Evolutionary conservation across 768 basidiomycete species (phyloP), one percentile per base, ranked within the genome.

Genomic region (Hericium erinaceus): DNA sequence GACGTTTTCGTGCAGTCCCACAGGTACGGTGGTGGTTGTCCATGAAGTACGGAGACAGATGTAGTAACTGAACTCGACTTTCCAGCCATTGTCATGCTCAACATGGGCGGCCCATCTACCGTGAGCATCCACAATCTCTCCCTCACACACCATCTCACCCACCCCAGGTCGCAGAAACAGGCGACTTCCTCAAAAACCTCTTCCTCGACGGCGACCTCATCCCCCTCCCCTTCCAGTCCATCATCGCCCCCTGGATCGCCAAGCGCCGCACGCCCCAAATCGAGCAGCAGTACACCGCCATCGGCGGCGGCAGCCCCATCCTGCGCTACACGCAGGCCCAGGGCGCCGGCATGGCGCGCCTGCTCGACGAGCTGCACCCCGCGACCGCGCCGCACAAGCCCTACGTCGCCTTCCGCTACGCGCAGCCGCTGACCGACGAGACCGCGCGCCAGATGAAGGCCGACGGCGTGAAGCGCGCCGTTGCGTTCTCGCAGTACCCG

Each of bases 401-500:
- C 41, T 99, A 99, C 70, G 87, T 94, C 64, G 93, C 93, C 10
- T 99, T 99, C 74, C 87, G 97, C 58, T 92, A 99, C 70, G 93
- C 90, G 24, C 78, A 82, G 44, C 97, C 95, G 3, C 74, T 98
- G 57, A 97, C 94, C 26, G 84, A 87, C 64, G 84, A 85, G 66
- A 87, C 89, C 26, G 80, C 92, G 11, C 79, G 75, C 56, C 84
- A 91, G 70, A 86, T 99, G 87, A 84, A 83, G 72, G 80, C 75
- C 54, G 97, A 98, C 67, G 93, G 95, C 20, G 92, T 99, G 37
- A 87, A 80, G 69, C 77, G 95, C 61, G 97, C 95, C 0, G 76
- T 99, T 26, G 97, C 95, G 18, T 99, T 99, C 74, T 92, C 92
- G 3, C 97, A 99, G 72, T 99, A 99, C 70, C 97, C 97, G 1